Conservation (phyloP, 2,329 filamentous ascomycete species). For the Xylogone sp. region DNA sequence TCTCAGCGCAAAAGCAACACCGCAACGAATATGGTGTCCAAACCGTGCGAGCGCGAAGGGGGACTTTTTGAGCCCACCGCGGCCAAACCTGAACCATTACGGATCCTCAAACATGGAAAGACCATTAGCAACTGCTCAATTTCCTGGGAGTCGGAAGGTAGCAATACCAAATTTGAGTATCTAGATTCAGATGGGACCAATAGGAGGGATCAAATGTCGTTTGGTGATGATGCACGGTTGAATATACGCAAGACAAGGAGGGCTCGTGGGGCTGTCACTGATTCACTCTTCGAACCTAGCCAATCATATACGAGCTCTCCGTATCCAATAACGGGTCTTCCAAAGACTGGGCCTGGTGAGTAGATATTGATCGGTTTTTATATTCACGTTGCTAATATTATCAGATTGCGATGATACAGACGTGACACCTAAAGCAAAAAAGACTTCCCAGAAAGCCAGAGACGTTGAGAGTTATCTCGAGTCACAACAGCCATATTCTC, state of each 20-base stretch:
- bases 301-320: neutral
- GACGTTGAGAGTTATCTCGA: neutral
- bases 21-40: slow-evolving; percentile 32
- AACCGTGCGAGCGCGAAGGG: slow-evolving; percentile 22
- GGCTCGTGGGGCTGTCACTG: neutral
- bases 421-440: slow-evolving; percentile 21
- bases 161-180: neutral
- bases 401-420: slow-evolving; percentile 15
- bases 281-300: neutral
- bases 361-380: neutral
- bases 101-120: slow-evolving; percentile 43
- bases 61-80: slow-evolving; percentile 31
- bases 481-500: neutral
- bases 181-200: neutral
- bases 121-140: slow-evolving; percentile 22
- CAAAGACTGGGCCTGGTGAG: neutral
- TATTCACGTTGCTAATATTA: neutral
- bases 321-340: neutral
- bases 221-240: neutral
- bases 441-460: neutral
- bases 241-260: slow-evolving; percentile 13
- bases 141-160: slow-evolving; percentile 10
- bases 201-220: neutral
- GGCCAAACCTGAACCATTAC: slow-evolving; percentile 40
- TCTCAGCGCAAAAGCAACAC: slow-evolving; percentile 3